Evolutionary conservation across 164 flowering plant species (phyloP).

Genomic region (Nymphaea thermarum): DNA sequence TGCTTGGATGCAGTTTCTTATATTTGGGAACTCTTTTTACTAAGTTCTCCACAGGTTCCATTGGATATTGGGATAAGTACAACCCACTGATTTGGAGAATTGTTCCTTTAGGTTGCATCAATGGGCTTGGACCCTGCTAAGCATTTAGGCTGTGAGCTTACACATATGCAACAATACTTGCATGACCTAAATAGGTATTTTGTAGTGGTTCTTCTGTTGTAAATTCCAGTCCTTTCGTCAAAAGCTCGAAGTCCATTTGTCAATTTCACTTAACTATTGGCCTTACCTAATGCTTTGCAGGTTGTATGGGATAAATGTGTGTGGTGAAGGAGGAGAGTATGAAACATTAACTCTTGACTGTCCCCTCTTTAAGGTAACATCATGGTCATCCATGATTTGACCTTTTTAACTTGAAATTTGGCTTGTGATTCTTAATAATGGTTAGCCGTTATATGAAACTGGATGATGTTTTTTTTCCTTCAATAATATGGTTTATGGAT

Average conservation of each 20-base stretch:
- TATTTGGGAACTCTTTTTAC: too few relatives aligned
- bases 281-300: constrained; percentile 26
- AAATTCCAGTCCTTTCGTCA: not conserved
- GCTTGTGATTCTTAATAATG: too few relatives aligned
- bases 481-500: too few relatives aligned
- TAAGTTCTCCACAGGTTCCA: too few relatives aligned
- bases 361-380: constrained; percentile 71
- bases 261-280: not conserved
- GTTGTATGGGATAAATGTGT: constrained; percentile 80
- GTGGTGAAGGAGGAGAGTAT: constrained; percentile 99
- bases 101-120: constrained; percentile 66
- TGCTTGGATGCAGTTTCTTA: too few relatives aligned
- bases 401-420: not conserved
- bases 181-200: constrained; percentile 76
- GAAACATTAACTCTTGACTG: constrained; percentile 94
- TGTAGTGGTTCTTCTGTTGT: not conserved
- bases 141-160: constrained; percentile 83
- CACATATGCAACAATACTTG: constrained; percentile 38
- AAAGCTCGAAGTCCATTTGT: not conserved
- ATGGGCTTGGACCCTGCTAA: constrained; percentile 77
- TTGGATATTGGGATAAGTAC: too few relatives aligned
- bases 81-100: too few relatives aligned
- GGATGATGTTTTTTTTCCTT: too few relatives aligned
- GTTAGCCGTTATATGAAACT: too few relatives aligned
- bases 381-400: not conserved